phyloP scores from a whole-genome alignment of 2,329 filamentous ascomycete genomes.

The Neofusicoccum umdonicola region DNA sequence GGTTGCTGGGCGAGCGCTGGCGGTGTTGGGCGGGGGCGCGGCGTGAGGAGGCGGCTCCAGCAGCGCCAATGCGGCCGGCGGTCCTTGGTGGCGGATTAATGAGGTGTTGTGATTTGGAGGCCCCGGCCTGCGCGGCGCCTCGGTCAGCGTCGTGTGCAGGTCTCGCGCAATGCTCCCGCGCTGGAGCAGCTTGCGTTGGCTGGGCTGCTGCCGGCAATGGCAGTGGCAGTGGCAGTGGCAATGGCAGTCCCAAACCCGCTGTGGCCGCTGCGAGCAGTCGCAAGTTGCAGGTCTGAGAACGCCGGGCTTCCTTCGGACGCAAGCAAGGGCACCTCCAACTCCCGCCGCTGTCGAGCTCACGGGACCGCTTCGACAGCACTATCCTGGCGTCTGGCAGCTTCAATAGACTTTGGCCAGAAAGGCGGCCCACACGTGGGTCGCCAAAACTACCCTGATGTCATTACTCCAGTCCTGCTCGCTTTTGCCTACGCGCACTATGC shows the following conservation, averaged over 20 bases:
- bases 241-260: neutral
- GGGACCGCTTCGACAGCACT: no score
- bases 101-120: slow-evolving; percentile 15
- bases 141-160: neutral
- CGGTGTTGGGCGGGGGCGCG: neutral
- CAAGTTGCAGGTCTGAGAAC: neutral
- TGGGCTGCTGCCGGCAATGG: neutral
- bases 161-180: neutral
- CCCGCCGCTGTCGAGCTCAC: no score
- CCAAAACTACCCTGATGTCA: slow-evolving; percentile 8
- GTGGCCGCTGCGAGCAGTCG: slow-evolving; percentile 1
- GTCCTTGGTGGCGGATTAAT: slow-evolving; percentile 17
- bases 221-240: no score
- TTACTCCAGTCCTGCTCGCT: slow-evolving; percentile 5
- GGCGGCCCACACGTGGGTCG: neutral
- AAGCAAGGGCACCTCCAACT: no score
- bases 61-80: slow-evolving; percentile 16
- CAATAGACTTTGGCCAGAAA: no score
- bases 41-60: slow-evolving; percentile 8
- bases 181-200: neutral
- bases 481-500: neutral
- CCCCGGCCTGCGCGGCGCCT: neutral
- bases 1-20: neutral
- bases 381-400: no score
- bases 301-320: neutral